Base-by-base conservation (phyloP, 1,139 yeast genomes). In the Pichia sp. region DNA sequence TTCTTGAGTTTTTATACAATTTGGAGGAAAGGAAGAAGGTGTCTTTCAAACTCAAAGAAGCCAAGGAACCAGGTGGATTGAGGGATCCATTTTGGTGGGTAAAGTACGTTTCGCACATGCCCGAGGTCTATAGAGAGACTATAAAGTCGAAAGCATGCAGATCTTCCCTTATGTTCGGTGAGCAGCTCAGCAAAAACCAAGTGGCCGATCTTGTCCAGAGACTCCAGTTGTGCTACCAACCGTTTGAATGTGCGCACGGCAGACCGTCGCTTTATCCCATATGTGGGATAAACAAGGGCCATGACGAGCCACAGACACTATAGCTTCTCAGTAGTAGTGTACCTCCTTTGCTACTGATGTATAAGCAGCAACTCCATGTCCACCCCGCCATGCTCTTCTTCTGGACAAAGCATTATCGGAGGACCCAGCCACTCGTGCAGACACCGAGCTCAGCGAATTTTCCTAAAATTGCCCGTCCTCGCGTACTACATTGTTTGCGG, bases 241-340 rank as follows among this genome's bases (percentile, higher is more conserved):
- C 96, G 0, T 85, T 87, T 58, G 83, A 79, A 52, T 89, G 96
- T 71, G 96, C 96, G 0, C 96, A 89, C 66, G 96, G 96, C 0
- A 67, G 96, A 49, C 96, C 96, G 0, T 78, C 91, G 0, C 67
- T 85, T 13, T 76, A 82, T 0, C 91, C 95, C 0, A 52, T 85
- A 8, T 74, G 62, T 23, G 51, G 48, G 28, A 19, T 57, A 40
- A 9, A n/a, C n/a, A 10, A n/a, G 7, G 4, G 36, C 16, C 36
- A 31, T n/a, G n/a, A n/a, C n/a, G n/a, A n/a, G n/a, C n/a, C n/a
- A n/a, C n/a, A n/a, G n/a, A n/a, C n/a, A n/a, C n/a, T n/a, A n/a
- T n/a, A n/a, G n/a, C n/a, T n/a, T n/a, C n/a, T n/a, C n/a, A n/a
- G n/a, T n/a, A n/a, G n/a, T n/a, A n/a, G n/a, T n/a, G n/a, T n/a